Evolutionary conservation across 805 yeast species (phyloP).

Genomic region (Candida oleophila): DNA sequence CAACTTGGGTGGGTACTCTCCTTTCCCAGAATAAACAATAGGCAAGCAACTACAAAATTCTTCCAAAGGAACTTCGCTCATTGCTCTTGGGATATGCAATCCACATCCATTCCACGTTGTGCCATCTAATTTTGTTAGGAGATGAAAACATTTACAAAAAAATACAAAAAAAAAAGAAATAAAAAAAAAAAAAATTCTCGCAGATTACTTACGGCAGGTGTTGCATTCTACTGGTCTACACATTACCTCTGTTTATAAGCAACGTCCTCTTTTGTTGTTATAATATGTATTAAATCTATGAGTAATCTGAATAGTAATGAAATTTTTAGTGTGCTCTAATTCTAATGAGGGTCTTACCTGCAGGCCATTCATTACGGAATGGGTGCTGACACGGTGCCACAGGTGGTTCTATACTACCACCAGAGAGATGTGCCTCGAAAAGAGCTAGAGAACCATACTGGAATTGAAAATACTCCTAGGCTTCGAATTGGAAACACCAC

Average conservation of each 20-base stretch:
- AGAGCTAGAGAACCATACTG: too few relatives aligned
- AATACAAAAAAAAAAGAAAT: not conserved
- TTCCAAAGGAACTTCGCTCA: constrained; percentile 32
- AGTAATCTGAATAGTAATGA: not conserved
- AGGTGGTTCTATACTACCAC: not conserved
- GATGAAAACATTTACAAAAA: not conserved
- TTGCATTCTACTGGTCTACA: constrained; percentile 5
- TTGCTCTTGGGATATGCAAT: constrained; percentile 39
- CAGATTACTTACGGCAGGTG: constrained; percentile 1
- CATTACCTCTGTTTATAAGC: not conserved
- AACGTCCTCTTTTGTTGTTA: too few relatives aligned
- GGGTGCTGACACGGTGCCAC: not conserved
- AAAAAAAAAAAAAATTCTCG: not conserved
- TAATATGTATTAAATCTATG: not conserved
- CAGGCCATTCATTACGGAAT: not conserved
- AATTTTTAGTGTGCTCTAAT: not conserved
- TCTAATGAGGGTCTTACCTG: not conserved
- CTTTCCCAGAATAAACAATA: constrained; percentile 14
- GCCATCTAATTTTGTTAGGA: constrained; percentile 12
- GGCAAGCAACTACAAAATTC: constrained; percentile 34
- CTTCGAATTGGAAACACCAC: too few relatives aligned
- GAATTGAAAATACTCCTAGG: too few relatives aligned
- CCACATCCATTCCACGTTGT: constrained; percentile 49
- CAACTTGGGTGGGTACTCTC: constrained; percentile 27
- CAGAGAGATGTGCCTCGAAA: too few relatives aligned